phyloP scores from a whole-genome alignment of 495 filamentous ascomycete species.

The Lasiosphaeris hirsuta region DNA sequence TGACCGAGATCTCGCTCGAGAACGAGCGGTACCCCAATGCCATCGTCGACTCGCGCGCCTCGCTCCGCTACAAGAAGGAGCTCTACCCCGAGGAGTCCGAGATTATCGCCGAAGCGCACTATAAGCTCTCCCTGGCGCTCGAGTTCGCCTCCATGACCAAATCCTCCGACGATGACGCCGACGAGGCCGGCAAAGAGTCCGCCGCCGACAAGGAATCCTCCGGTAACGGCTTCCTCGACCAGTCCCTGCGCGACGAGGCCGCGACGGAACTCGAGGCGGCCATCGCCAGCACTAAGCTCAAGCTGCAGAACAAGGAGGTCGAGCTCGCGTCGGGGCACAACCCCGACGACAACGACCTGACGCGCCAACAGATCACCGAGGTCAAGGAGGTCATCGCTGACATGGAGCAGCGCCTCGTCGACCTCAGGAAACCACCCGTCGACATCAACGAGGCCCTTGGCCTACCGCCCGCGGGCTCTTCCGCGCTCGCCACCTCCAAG shows the following conservation, averaged over 20 bases:
- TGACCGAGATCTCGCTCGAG: slow-evolving; percentile 92
- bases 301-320: slow-evolving; percentile 70
- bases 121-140: slow-evolving; percentile 89
- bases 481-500: slow-evolving; percentile 50
- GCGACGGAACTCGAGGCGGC: slow-evolving; percentile 75
- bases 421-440: slow-evolving; percentile 69
- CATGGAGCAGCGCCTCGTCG: slow-evolving; percentile 70
- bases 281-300: slow-evolving; percentile 71
- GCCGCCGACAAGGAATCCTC: slow-evolving; percentile 31
- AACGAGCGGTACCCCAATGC: slow-evolving; percentile 76
- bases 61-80: slow-evolving; percentile 69
- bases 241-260: slow-evolving; percentile 69
- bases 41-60: slow-evolving; percentile 70
- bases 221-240: slow-evolving; percentile 47
- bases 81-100: slow-evolving; percentile 76
- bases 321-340: slow-evolving; percentile 52
- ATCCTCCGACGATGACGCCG: slow-evolving; percentile 47
- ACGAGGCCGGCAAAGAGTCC: neutral
- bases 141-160: slow-evolving; percentile 85
- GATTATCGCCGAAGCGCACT: slow-evolving; percentile 88
- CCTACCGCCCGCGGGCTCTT: slow-evolving; percentile 36
- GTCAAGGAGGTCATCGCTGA: slow-evolving; percentile 83
- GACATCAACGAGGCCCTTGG: slow-evolving; percentile 57
- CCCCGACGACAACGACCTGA: slow-evolving; percentile 55
- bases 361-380: slow-evolving; percentile 67